Evolutionary conservation across 257 asterid species (phyloP).

Genomic region (Petrea volubilis): DNA sequence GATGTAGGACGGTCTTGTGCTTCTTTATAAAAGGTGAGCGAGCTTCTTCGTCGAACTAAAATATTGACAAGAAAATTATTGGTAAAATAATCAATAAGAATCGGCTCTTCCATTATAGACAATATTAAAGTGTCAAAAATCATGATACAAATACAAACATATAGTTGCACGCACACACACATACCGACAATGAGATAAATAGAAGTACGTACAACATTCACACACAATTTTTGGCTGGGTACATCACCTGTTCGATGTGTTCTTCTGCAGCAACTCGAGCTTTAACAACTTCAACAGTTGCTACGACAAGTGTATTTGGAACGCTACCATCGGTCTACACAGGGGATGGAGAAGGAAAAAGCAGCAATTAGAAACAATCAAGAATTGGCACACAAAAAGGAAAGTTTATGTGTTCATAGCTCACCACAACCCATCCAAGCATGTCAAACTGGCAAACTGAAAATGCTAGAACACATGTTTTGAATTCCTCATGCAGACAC

Average conservation of each 20-base stretch:
- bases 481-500: neutral
- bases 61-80: constrained; percentile 1
- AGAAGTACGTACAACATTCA: neutral
- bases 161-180: neutral
- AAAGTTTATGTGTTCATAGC: neutral
- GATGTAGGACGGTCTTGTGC: constrained; percentile 70
- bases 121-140: neutral
- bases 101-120: neutral
- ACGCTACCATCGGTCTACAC: constrained; percentile 73
- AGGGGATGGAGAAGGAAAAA: neutral
- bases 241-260: constrained; percentile 62
- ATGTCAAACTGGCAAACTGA: no score
- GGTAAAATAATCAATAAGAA: neutral
- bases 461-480: neutral
- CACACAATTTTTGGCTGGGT: neutral
- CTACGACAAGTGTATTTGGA: constrained; percentile 76
- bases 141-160: no score
- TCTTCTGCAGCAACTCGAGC: constrained; percentile 76
- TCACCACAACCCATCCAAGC: no score
- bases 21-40: constrained; percentile 76
- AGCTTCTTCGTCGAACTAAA: constrained; percentile 73
- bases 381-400: neutral
- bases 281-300: constrained; percentile 66
- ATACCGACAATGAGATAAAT: neutral
- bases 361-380: constrained; percentile 9